Evolutionary conservation across 1,284 basidiomycete genomes (phyloP), one percentile per base, ranked within the genome.

Genomic region (Paramarasmius palmivorus): DNA sequence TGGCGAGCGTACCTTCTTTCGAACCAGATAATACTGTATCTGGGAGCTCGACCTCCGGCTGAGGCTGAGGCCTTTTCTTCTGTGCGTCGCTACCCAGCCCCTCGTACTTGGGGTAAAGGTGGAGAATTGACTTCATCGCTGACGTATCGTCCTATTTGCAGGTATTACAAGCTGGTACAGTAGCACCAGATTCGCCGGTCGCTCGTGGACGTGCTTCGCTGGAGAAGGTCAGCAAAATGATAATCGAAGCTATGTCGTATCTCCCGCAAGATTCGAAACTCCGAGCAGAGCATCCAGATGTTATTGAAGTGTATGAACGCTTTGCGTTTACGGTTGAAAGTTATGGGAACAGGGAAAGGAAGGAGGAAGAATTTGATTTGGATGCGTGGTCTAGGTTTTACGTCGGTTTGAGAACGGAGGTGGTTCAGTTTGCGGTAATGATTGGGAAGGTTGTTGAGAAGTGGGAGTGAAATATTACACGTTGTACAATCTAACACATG

Each of bases 1-100:
- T 56, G 55, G 55, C 41, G 51, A 22, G 47, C 47, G 5, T 53
- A 56, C 39, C 40, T 56, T 10, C 22, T 56, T 8, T 46, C 51
- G n/a, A 56, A 53, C 19, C 55, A 56, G 23, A 56, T 56, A 15
- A 50, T 56, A 7, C 23, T 56, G 22, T 56, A 56, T 37, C 46
- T 56, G 20, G 55, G 50, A 5, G 55, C 55, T 15, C 32, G 55
- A 40, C 51, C 55, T 17, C 47, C 50, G n/a, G 40, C 36, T 15
- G 55, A 56, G 14, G 55, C 48, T 3, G 46, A 53, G 36, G 32
- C 48, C 19, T 56, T 56, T 45, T 20, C 41, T 36, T 23, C 55
- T 7, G 55, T 56, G 19, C 22, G 55, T 52, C n/a, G n/a, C n/a
- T n/a, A n/a, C n/a, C n/a, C n/a, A n/a, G n/a, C n/a, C n/a, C n/a